Base-by-base conservation (phyloP, 805 yeast species). In the Alloascoidea africana region DNA sequence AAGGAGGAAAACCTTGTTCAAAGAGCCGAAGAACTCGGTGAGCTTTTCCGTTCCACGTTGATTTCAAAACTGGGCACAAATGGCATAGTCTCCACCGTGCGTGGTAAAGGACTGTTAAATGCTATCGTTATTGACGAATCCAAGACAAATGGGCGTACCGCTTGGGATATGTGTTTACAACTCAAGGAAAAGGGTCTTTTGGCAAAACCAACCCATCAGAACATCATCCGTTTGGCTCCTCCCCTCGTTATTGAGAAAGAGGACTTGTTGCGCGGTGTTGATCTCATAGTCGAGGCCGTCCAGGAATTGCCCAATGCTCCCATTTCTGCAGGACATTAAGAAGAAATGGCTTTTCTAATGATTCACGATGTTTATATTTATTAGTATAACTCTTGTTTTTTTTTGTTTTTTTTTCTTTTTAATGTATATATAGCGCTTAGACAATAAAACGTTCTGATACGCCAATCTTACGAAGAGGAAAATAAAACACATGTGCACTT, bases 151-250 rank as follows among this genome's bases (percentile, higher is more conserved):
- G 96, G 95, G 42, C 76, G 87, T 58, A 68, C 91, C 18, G 96
- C 97, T 3, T 89, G 97, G 97, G 96, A 89, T 55, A 66, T 89
- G 46, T 89, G 97, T 63, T 56, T 89, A 49, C 61, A 83, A 49
- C 79, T 89, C 91, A 85, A 82, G 60, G 75, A 82, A 39, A 65
- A 73, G 43, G 97, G 97, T 41, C 80, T 89, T 13, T 66, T 87
- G 52, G 96, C 97, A 44, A 89, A 87, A 63, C 97, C 96, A 46
- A 87, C 97, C 1, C 97, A 89, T 56, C 94, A 86, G 50, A 80
- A 86, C 58, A 87, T 89, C 51, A 87, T 89, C 54, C 79, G 97
- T 66, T 67, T 89, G 56, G 96, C 97, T 6, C 97, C 97, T 41
- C 96, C 97, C 16, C 66, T 89, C 56, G 93, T 86, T 32, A 89